Evolutionary conservation across 768 basidiomycete species (phyloP).

Genomic region (Psilocybe subaeruginosa): DNA sequence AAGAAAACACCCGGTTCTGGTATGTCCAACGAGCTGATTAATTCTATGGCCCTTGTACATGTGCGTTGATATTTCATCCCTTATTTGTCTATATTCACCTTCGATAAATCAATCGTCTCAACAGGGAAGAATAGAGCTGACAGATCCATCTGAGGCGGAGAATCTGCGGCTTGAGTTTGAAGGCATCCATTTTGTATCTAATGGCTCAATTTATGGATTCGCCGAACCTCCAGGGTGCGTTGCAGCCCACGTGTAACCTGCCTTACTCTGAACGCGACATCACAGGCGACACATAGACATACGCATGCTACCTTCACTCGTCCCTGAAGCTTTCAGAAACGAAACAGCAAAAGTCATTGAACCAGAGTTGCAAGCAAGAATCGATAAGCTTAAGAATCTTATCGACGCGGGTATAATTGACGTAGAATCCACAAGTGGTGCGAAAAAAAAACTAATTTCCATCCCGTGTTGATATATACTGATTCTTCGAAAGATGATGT

Average conservation of each 20-base stretch:
- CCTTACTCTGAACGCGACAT: not conserved
- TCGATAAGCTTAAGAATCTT: slow-evolving; percentile 60
- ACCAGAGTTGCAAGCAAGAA: slow-evolving; percentile 61
- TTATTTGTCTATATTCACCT: not conserved
- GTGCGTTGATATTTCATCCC: slow-evolving; percentile 40
- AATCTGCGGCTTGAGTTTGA: slow-evolving; percentile 75
- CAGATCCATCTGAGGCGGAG: slow-evolving; percentile 49
- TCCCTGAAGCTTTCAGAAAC: slow-evolving; percentile 58
- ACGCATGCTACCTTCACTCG: slow-evolving; percentile 65
- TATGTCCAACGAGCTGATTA: slow-evolving; percentile 15
- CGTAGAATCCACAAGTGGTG: slow-evolving; percentile 37
- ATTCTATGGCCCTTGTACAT: slow-evolving; percentile 62
- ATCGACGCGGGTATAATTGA: slow-evolving; percentile 70
- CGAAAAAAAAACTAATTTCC: not conserved
- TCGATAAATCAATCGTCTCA: slow-evolving; percentile 1
- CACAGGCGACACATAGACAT: slow-evolving; percentile 63
- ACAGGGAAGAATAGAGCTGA: slow-evolving; percentile 77
- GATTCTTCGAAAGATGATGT: slow-evolving; percentile 40
- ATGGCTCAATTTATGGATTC: slow-evolving; percentile 79
- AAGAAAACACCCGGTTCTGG: slow-evolving; percentile 45
- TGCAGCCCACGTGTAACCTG: not conserved
- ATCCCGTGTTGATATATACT: not conserved
- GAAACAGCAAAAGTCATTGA: slow-evolving; percentile 60
- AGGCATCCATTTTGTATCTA: slow-evolving; percentile 73
- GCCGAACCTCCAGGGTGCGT: slow-evolving; percentile 65